Evolutionary conservation across 805 yeast genomes (phyloP).

Genomic region (Yueomyces sinensis): DNA sequence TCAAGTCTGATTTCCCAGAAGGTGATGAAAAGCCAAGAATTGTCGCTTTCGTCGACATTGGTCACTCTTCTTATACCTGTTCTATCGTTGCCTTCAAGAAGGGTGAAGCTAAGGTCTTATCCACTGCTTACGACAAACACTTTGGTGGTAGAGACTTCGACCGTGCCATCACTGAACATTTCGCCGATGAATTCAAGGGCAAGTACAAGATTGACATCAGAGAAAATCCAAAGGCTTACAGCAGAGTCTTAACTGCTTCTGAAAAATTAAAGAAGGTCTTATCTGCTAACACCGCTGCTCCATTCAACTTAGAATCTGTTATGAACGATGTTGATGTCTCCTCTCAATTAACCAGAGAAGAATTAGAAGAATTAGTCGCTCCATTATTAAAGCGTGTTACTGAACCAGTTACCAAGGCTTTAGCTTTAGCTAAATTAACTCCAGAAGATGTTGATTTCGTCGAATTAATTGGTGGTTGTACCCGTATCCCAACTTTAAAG

Average conservation of each 20-base stretch:
- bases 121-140: conserved; percentile 83
- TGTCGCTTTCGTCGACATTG: conserved; percentile 90
- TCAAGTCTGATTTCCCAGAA: conserved; percentile 91
- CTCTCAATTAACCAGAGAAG: conserved; percentile 74
- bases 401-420: conserved; percentile 68
- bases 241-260: conserved; percentile 80
- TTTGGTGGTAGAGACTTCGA: conserved; percentile 98
- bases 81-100: conserved; percentile 79
- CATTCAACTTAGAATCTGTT: conserved; percentile 86
- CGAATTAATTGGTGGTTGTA: conserved; percentile 94
- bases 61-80: conserved; percentile 89
- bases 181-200: conserved; percentile 77
- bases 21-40: conserved; percentile 59
- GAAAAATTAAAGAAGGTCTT: conserved; percentile 90
- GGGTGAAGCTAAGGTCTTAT: conserved; percentile 87
- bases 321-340: conserved; percentile 96
- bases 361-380: conserved; percentile 74
- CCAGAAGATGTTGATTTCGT: conserved; percentile 70
- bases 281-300: conserved; percentile 90
- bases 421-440: conserved; percentile 62
- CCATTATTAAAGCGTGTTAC: conserved; percentile 68
- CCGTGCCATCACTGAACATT: conserved; percentile 81
- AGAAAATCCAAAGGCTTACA: conserved; percentile 86
- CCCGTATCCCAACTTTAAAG: conserved; percentile 92
- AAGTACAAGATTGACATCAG: conserved; percentile 89